Evolutionary conservation across 805 yeast species (phyloP), one percentile per base, ranked within the genome.

Genomic region (Wickerhamomyces bisporus): DNA sequence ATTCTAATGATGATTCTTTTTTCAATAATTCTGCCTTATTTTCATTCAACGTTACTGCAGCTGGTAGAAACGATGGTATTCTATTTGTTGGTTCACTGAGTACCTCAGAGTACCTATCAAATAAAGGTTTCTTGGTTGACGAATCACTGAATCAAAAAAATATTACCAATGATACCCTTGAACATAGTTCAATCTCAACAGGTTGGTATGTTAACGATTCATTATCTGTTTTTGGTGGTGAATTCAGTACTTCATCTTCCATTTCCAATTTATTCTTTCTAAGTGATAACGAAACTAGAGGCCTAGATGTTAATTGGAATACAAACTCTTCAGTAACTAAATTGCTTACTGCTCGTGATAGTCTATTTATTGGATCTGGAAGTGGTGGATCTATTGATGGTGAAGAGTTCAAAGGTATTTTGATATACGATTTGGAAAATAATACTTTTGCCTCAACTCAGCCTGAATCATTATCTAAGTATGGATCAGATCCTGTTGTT

Each of bases 221-320:
- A 0, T 43, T 70, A 10, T 61, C 79, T 29, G 71, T 74, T 0
- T 58, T 83, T 34, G 88, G 85, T 8, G 93, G 91, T 16, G 57
- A 62, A 3, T 79, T 81, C 50, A 54, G 50, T 8, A 48, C 49
- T 6, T 55, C 55, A 38, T 35, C 50, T 0, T 49, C 43, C n/a
- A 15, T 36, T 1, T 34, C 58, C 4, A 49, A 50, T 34, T 25
- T 57, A n/a, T 31, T 58, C 26, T 30, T 59, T 11, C 53, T 55
- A 26, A 45, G 56, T 5, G 49, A 49, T 4, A 51, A 57, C 25
- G 55, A 50, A 10, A 42, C 55, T 0, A 31, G 38, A 7, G 61
- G 57, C 12, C 39, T 66, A 12, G 44, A 62, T 13, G 43, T 65
- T 16, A 40, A 52, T 14, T 50, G 60, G 48, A 53, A 49, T n/a